Evolutionary conservation across 2,329 filamentous ascomycete genomes (phyloP), one percentile per base, ranked within the genome.

Genomic region (Periconia sp.): DNA sequence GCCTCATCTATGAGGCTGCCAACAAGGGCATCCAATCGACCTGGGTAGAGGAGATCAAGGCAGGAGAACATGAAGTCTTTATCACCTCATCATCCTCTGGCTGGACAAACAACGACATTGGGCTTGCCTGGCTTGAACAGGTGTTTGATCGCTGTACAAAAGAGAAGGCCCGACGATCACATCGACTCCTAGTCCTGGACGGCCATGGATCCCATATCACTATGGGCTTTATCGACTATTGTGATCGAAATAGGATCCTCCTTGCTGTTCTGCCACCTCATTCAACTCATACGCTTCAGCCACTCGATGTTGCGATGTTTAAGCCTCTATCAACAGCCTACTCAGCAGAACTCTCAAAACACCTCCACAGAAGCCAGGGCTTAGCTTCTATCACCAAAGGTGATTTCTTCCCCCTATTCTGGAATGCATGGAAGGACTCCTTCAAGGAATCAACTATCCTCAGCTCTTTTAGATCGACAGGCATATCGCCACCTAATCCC

Each of bases 191-290:
- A n/a, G n/a, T n/a, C n/a, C n/a, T n/a, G n/a, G n/a, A n/a, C n/a
- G n/a, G n/a, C n/a, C n/a, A n/a, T n/a, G n/a, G n/a, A n/a, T n/a
- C n/a, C n/a, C n/a, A n/a, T n/a, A n/a, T n/a, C n/a, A n/a, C n/a
- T n/a, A n/a, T n/a, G n/a, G n/a, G n/a, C n/a, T n/a, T n/a, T n/a
- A n/a, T n/a, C n/a, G 8, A 66, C 27, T 74, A 64, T 52, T 76
- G 57, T 52, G 60, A 53, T 37, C 47, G 62, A 10, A 52, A 56
- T 43, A 42, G 31, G 41, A 58, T 56, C 13, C 49, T 55, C 8
- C 35, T 56, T 1, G 42, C 45, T n/a, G n/a, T 58, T 6, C 48
- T 9, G 19, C 53, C 54, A 2, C 54, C 56, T 44, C 48, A 59
- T 45, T 41, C 47, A 19, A 59, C 56, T 15, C 37, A 55, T 30